These are phyloP conservation scores for Hemileccinum rubropunctum DNA, from an alignment of 768 basidiomycete species.

Conservation along the genomic window DNA sequence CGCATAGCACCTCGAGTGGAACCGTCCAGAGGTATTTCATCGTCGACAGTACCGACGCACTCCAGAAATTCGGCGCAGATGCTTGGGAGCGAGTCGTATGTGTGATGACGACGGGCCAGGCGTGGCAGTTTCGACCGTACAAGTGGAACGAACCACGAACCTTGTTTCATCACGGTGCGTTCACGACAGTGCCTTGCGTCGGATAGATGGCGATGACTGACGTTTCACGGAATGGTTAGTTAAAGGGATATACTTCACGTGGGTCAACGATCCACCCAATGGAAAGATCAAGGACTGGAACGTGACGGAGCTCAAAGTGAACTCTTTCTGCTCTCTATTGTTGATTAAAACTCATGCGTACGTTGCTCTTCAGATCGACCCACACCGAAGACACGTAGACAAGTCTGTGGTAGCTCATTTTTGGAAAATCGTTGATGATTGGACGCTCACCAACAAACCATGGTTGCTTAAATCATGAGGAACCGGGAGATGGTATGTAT, in stretches of 20 bases:
- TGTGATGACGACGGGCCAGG: constrained; percentile 97
- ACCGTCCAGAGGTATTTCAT: constrained; percentile 70
- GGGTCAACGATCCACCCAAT: constrained; percentile 90
- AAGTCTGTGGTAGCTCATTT: constrained; percentile 94
- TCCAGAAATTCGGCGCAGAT: constrained; percentile 88
- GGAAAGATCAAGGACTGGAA: constrained; percentile 94
- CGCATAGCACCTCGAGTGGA: constrained; percentile 25
- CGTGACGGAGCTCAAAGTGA: constrained; percentile 88
- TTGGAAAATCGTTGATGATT: constrained; percentile 88
- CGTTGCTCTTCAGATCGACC: constrained; percentile 70
- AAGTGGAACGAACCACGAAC: constrained; percentile 94
- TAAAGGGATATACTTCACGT: constrained; percentile 93
- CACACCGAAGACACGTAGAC: constrained; percentile 85
- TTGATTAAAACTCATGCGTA: not conserved
- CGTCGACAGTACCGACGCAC: constrained; percentile 89
- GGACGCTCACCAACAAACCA: constrained; percentile 80
- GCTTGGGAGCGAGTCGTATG: constrained; percentile 98
- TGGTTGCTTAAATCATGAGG: constrained; percentile 54
- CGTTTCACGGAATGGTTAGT: constrained; percentile 47
- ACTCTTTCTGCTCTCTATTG: constrained; percentile 1
- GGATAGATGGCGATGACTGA: not conserved
- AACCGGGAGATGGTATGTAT: not conserved
- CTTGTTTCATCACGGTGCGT: constrained; percentile 88
- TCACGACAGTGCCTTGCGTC: not conserved
- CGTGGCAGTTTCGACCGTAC: constrained; percentile 97